Percentiles rank a stretch among this genome's conserved stretches.
These are phyloP conservation scores for Barnettozyma botsteinii DNA, from an alignment of 805 yeast genomes.

Conservation along the genomic window DNA sequence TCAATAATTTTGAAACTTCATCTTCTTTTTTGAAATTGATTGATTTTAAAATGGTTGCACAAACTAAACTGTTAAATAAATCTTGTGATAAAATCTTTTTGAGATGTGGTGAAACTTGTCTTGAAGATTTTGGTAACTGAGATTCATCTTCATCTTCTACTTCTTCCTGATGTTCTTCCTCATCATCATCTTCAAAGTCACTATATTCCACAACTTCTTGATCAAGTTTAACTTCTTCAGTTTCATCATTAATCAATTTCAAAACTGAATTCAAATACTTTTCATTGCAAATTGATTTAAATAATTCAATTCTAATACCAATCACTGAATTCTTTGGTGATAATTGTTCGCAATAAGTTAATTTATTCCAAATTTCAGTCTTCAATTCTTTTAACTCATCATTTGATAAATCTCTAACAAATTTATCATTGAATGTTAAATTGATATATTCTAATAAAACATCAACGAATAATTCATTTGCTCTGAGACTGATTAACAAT, in stretches of 20 bases:
- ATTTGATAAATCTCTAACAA: constrained; percentile 12
- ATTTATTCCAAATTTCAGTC: constrained; percentile 22
- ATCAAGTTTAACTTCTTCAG: constrained; percentile 1
- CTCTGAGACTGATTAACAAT: constrained; percentile 22
- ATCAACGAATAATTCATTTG: constrained; percentile 27
- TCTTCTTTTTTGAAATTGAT: constrained; percentile 13
- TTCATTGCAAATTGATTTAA: constrained; percentile 26
- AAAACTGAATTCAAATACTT: constrained; percentile 21
- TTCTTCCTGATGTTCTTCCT: constrained; percentile 9
- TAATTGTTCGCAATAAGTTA: constrained; percentile 22
- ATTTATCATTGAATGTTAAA: constrained; percentile 21
- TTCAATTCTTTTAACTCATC: constrained; percentile 22
- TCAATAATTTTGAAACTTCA: constrained; percentile 16
- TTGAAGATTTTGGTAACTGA: background rate
- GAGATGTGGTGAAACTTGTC: constrained; percentile 15
- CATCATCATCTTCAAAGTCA: constrained; percentile 6
- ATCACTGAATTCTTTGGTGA: constrained; percentile 24
- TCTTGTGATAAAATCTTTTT: constrained; percentile 20
- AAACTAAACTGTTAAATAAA: constrained; percentile 21
- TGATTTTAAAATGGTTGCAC: constrained; percentile 22
- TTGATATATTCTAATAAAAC: constrained; percentile 23
- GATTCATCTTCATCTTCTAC: constrained; percentile 5
- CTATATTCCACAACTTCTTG: background rate
- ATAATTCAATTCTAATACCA: constrained; percentile 24
- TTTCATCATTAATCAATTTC: constrained; percentile 13